Base-by-base conservation (phyloP, 1,284 basidiomycete genomes). In the Cryptococcus hybrid region DNA sequence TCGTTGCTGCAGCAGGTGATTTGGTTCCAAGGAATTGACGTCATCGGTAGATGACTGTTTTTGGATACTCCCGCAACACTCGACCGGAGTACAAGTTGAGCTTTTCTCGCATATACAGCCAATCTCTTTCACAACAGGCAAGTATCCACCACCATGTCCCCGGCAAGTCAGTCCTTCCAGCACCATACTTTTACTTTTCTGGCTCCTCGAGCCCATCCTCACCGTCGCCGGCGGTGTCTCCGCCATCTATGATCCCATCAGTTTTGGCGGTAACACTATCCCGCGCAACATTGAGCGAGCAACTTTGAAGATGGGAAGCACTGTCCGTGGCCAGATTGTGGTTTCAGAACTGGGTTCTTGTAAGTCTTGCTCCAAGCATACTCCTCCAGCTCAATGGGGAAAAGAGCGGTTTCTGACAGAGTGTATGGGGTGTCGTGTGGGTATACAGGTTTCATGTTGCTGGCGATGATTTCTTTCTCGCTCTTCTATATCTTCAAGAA, bases 311-410 rank as follows among this genome's bases (percentile, higher is more conserved):
- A 60, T 75, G 3, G 69, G 68, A 2, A 39, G 45, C 12, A 69
- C 69, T 1, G 60, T 71, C 5, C 63, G 77, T 15, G 77, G 75
- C 0, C 59, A 70, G 36, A 66, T 76, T 53, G 62, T 78, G 0
- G 64, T 74, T 3, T 64, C 71, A 0, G 72, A 73, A 40, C 65
- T 80, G n/a, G 79, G 79, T 1, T 75, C 68, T 30, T 78, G 79
- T 78, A 48, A 52, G 75, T 70, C 1, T n/a, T n/a, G n/a, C n/a
- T n/a, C n/a, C n/a, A n/a, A 35, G 15, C 34, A 40, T 45, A 40
- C 18, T 36, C 15, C 47, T 35, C 2, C 11, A 39, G 35, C 13
- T 7, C 13, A 8, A 47, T 7, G n/a, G n/a, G 37, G 8, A 36
- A n/a, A 11, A 9, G 15, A 15, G n/a, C 7, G 49, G 49, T 36